Evolutionary conservation across 176 grass and related monocot species (phyloP).

Genomic region (Ampelocalamus luodianensis): DNA sequence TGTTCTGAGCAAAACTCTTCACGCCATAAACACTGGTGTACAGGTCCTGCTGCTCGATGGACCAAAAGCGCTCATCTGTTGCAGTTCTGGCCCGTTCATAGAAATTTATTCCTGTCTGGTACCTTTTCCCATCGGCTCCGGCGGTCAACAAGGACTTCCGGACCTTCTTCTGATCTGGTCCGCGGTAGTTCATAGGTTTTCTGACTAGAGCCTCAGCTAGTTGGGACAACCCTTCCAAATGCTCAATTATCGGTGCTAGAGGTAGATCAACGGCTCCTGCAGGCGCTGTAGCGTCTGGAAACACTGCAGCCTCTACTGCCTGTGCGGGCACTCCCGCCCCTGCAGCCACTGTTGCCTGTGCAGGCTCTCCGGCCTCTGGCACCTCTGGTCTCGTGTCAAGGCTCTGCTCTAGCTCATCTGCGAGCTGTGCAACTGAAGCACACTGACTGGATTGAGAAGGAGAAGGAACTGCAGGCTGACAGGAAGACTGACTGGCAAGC

Average conservation of each 20-base stretch:
- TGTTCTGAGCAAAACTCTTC: not conserved
- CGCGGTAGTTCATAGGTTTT: no score
- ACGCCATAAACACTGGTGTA: not conserved
- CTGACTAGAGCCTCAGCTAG: not conserved
- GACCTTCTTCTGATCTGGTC: not conserved
- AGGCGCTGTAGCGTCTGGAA: not conserved
- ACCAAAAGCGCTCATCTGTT: slow-evolving; percentile 15
- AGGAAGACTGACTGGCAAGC: not conserved
- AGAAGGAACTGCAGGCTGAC: no score
- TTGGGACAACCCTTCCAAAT: not conserved
- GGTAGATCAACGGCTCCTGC: no score
- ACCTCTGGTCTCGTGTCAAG: not conserved
- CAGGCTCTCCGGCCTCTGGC: not conserved
- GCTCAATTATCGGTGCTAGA: not conserved
- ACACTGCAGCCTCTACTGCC: not conserved
- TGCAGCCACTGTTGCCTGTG: not conserved
- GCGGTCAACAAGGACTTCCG: not conserved
- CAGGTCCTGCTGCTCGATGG: not conserved
- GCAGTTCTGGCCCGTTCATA: no score
- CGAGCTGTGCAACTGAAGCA: no score
- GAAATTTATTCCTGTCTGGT: not conserved
- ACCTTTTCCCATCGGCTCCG: no score
- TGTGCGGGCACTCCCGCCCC: not conserved
- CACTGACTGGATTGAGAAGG: no score
- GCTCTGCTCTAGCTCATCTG: no score